Evolutionary conservation across 2,329 filamentous ascomycete species (phyloP).

Genomic region (Penicillium nordicum): DNA sequence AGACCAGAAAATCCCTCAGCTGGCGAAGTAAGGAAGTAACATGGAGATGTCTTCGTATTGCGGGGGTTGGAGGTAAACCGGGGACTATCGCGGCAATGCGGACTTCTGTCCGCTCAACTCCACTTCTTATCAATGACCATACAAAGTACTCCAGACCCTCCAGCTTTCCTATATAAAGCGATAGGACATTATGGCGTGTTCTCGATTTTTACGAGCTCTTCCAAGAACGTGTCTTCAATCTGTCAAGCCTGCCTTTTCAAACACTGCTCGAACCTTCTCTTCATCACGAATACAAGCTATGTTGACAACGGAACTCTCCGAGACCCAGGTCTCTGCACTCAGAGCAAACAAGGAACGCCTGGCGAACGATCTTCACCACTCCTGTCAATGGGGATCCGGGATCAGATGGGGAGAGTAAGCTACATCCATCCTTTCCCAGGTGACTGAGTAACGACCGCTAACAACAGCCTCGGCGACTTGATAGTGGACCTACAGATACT

Average conservation of each 20-base stretch:
- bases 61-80: conserved; percentile 1
- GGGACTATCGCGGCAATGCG: background rate
- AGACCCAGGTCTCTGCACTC: conserved; percentile 51
- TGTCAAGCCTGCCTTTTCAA: background rate
- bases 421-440: background rate
- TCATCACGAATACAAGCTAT: conserved; percentile 25
- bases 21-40: background rate
- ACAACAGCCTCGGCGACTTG: background rate
- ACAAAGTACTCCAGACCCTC: background rate
- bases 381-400: conserved; percentile 64
- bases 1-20: background rate
- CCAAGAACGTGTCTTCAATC: background rate
- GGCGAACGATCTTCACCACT: conserved; percentile 62
- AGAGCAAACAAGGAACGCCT: conserved; percentile 59
- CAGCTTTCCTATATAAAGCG: background rate
- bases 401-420: conserved; percentile 65
- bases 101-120: conserved; percentile 6
- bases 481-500: conserved; percentile 55
- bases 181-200: background rate
- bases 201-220: background rate
- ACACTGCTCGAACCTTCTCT: conserved; percentile 5
- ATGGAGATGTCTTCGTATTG: background rate
- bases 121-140: conserved; percentile 7
- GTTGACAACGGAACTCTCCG: conserved; percentile 46
- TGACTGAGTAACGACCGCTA: conserved; percentile 1